These are phyloP conservation scores for Pythium insidiosum DNA, from an alignment of 352 stramenopile species.

Conservation along the genomic window DNA sequence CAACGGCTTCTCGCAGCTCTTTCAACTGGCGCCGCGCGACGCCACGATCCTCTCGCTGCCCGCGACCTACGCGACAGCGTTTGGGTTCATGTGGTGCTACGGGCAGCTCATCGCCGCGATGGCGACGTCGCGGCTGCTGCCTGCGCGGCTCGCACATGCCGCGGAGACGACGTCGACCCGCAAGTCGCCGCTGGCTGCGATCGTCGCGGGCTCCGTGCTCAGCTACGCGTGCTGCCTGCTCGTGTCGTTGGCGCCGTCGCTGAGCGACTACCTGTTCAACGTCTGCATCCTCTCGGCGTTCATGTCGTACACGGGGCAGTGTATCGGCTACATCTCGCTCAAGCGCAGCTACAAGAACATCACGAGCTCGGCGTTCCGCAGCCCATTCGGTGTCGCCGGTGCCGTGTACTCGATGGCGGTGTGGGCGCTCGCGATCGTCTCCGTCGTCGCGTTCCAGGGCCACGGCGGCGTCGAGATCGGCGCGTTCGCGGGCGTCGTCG, in stretches of 20 bases:
- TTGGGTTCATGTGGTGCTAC: constrained; percentile 27
- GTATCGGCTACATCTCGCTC: no score
- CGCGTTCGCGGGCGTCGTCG: constrained; percentile 4
- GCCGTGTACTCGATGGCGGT: constrained; percentile 19
- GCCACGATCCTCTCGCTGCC: constrained; percentile 22
- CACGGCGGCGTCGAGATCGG: constrained; percentile 9
- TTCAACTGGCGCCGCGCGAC: constrained; percentile 8
- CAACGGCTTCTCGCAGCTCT: constrained; percentile 19
- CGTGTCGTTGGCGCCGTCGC: constrained; percentile 12
- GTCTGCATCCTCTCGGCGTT: constrained; percentile 18
- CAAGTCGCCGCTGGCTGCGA: constrained; percentile 13
- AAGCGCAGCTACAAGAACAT: constrained; percentile 8
- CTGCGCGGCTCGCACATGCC: constrained; percentile 5
- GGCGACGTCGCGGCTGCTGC: constrained; percentile 16
- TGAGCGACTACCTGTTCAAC: constrained; percentile 18
- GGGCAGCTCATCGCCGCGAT: constrained; percentile 16
- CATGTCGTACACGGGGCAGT: constrained; percentile 20
- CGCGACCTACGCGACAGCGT: no score
- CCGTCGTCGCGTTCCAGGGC: constrained; percentile 12
- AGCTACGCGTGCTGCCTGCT: constrained; percentile 17
- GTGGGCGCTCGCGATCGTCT: constrained; percentile 19
- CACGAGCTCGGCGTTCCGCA: constrained; percentile 10
- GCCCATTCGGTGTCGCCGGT: constrained; percentile 18
- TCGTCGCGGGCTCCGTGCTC: constrained; percentile 11
- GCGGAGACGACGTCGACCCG: constrained; percentile 18